Conservation (phyloP, 192 early-diverging fungal species). For the Phycomyces blakesleeanus region DNA sequence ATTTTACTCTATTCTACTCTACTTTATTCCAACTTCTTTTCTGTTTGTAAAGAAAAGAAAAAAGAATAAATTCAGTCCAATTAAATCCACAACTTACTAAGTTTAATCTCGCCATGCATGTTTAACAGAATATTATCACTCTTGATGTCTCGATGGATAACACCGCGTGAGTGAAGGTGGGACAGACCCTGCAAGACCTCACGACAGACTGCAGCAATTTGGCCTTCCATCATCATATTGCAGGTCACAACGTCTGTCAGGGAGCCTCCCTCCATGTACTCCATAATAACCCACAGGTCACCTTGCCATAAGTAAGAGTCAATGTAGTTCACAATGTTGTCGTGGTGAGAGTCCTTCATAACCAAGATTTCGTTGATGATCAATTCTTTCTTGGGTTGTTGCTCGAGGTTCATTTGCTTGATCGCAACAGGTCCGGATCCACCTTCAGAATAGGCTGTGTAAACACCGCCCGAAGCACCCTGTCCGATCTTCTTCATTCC, state of each 20-base stretch:
- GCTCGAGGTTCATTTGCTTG: constrained; percentile 86
- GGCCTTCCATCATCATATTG: constrained; percentile 77
- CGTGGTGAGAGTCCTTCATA: constrained; percentile 77
- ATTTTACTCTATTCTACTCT: too few relatives aligned
- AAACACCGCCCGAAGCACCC: constrained; percentile 78
- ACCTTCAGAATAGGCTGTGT: constrained; percentile 57
- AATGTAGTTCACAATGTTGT: constrained; percentile 91
- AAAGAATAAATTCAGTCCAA: neutral
- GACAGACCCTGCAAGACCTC: constrained; percentile 67
- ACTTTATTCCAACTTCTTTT: too few relatives aligned
- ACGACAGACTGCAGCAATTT: constrained; percentile 83
- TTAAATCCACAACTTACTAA: constrained; percentile 38
- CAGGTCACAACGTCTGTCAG: constrained; percentile 89
- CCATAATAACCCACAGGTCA: constrained; percentile 93
- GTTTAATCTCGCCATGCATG: constrained; percentile 72
- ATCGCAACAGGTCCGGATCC: constrained; percentile 65
- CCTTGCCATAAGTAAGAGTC: constrained; percentile 77
- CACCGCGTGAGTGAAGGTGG: constrained; percentile 66
- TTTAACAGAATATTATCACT: constrained; percentile 75
- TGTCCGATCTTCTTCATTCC: constrained; percentile 43
- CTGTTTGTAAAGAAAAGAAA: constrained; percentile 12
- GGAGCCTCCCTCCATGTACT: constrained; percentile 92
- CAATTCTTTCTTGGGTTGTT: constrained; percentile 86
- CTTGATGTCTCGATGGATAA: constrained; percentile 85
- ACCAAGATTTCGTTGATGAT: constrained; percentile 85